A percentile compares a stretch with the other conserved stretches of the same genome.
These are phyloP conservation scores for Kwoniella pini DNA, from an alignment of 768 basidiomycete species.

Conservation along the genomic window DNA sequence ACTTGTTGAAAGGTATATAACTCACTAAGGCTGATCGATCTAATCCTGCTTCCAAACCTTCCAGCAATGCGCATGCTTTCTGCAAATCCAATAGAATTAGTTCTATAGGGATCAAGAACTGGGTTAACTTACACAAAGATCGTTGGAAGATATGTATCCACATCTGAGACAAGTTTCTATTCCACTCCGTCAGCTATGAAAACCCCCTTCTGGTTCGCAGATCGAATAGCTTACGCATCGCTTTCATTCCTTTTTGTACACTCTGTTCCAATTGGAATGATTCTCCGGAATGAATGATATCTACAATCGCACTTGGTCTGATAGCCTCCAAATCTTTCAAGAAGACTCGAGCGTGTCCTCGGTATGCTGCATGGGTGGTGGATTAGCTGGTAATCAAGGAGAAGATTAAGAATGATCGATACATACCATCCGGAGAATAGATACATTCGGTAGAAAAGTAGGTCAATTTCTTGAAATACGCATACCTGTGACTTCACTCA, in stretches of 20 bases:
- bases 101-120: not conserved
- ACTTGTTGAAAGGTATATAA: not conserved
- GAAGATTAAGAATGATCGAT: not conserved
- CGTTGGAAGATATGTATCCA: slow-evolving; percentile 93
- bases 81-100: slow-evolving; percentile 6
- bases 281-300: slow-evolving; percentile 96
- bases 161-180: slow-evolving; percentile 88
- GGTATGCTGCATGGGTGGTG: slow-evolving; percentile 64
- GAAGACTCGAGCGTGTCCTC: slow-evolving; percentile 90
- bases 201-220: too few relatives aligned
- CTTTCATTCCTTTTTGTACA: slow-evolving; percentile 78
- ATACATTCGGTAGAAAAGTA: slow-evolving; percentile 99
- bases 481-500: slow-evolving; percentile 68
- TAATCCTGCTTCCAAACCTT: slow-evolving; percentile 85
- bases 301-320: slow-evolving; percentile 91
- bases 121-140: slow-evolving; percentile 59
- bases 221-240: slow-evolving; percentile 70
- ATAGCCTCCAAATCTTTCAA: slow-evolving; percentile 94
- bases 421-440: slow-evolving; percentile 78
- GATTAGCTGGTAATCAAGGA: not conserved
- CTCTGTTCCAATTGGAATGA: slow-evolving; percentile 83
- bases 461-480: slow-evolving; percentile 98
- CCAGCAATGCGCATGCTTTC: slow-evolving; percentile 78
- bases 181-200: not conserved
- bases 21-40: slow-evolving; percentile 55